A percentile compares a stretch with the other conserved stretches of the same genome.
Evolutionary conservation across 2,329 filamentous ascomycete species (phyloP).

Genomic region (Botrytis tulipae): DNA sequence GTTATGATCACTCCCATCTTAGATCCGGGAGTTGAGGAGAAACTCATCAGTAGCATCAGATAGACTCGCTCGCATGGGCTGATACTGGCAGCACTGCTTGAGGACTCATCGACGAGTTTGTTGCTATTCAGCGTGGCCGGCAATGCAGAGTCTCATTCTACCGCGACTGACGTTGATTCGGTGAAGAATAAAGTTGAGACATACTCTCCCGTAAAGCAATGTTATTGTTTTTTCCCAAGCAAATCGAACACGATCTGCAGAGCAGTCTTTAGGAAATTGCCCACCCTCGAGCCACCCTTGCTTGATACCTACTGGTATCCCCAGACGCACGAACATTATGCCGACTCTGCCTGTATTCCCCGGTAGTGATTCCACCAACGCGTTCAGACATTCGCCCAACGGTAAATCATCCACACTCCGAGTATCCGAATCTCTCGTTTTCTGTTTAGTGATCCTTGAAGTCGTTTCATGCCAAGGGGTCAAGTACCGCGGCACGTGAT

Average conservation of each 20-base stretch:
- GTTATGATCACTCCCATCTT: accelerated
- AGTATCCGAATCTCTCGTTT: background rate
- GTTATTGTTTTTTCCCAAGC: background rate
- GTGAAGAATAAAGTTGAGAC: background rate
- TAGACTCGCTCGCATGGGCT: background rate
- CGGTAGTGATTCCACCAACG: no score
- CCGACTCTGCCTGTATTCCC: no score
- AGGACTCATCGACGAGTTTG: background rate
- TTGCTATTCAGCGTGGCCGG: no score
- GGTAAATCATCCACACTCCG: background rate
- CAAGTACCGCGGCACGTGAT: background rate
- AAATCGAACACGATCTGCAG: background rate
- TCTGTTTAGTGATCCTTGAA: background rate
- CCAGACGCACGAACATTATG: background rate
- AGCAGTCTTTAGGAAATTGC: background rate
- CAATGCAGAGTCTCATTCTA: background rate
- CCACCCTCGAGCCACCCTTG: background rate
- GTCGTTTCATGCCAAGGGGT: background rate
- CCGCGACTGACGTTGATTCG: background rate
- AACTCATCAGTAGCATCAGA: background rate
- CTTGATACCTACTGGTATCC: background rate
- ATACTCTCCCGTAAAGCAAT: accelerated
- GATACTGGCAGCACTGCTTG: no score
- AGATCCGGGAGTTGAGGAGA: background rate
- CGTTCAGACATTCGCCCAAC: no score